Evolutionary conservation across 768 basidiomycete species (phyloP).

Genomic region (Trametes elegans): DNA sequence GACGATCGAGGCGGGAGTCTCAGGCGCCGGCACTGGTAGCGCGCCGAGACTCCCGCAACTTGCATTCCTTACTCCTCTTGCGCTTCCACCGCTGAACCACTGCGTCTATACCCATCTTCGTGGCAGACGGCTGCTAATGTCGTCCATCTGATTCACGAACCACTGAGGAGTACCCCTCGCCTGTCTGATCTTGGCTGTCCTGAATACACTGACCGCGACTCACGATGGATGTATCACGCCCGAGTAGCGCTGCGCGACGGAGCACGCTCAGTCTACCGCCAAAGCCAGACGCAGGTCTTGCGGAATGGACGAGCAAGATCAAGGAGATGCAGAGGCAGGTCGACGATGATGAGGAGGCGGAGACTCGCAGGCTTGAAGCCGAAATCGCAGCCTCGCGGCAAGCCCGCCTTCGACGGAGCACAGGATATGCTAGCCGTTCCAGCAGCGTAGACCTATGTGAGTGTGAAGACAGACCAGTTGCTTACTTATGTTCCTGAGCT

Average conservation of each 20-base stretch:
- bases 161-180: neutral
- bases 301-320: constrained; percentile 81
- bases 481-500: neutral
- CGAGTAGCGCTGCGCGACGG: constrained; percentile 21
- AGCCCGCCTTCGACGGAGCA: constrained; percentile 43
- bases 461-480: constrained; percentile 25
- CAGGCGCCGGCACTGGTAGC: neutral
- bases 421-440: constrained; percentile 38
- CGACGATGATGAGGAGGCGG: constrained; percentile 77
- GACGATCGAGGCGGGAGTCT: too few relatives aligned
- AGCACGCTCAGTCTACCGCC: constrained; percentile 26
- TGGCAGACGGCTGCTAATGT: neutral
- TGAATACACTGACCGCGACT: neutral
- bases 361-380: constrained; percentile 63
- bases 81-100: neutral
- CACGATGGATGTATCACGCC: constrained; percentile 19
- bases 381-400: constrained; percentile 50
- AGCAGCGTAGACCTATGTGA: constrained; percentile 47
- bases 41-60: too few relatives aligned
- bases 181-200: too few relatives aligned
- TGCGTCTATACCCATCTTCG: neutral
- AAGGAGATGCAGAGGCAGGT: constrained; percentile 78
- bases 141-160: neutral
- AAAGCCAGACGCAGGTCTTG: constrained; percentile 62
- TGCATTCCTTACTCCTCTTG: neutral